These are phyloP conservation scores for Cucurbita maxima DNA, from an alignment of 306 rosid genomes.

Conservation along the genomic window DNA sequence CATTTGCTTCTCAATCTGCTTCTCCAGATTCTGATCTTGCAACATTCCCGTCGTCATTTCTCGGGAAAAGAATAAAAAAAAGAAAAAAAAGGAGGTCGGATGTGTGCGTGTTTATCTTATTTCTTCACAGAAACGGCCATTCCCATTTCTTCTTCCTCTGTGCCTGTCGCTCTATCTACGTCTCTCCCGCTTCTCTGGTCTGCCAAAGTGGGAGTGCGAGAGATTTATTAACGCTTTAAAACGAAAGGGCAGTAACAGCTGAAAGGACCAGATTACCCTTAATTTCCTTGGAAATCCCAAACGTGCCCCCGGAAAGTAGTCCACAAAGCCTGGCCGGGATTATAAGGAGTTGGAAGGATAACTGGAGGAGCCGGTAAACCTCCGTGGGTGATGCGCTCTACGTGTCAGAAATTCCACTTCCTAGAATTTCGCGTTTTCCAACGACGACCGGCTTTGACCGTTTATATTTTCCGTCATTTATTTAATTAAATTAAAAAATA, in stretches of 20 bases:
- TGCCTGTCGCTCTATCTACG: slow-evolving; percentile 2
- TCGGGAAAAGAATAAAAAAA: background rate
- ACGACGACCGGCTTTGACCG: slow-evolving; percentile 22
- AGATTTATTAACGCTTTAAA: background rate
- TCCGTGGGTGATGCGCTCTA: slow-evolving; percentile 55
- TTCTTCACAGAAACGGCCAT: background rate
- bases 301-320: background rate
- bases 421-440: slow-evolving; percentile 22
- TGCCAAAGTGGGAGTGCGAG: slow-evolving; percentile 14
- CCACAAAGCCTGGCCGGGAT: background rate
- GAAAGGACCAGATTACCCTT: slow-evolving; percentile 5
- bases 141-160: background rate
- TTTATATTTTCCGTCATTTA: background rate
- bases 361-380: slow-evolving; percentile 5
- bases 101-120: background rate
- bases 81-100: background rate
- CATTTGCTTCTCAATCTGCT: slow-evolving; percentile 72
- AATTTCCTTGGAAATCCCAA: background rate
- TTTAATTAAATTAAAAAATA: background rate
- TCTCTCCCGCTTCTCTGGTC: slow-evolving; percentile 75
- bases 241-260: background rate
- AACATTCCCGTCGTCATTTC: slow-evolving; percentile 48
- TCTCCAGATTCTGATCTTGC: slow-evolving; percentile 59
- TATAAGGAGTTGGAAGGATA: background rate
- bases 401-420: slow-evolving; percentile 30